These are phyloP conservation scores for Dothiorella sarmentorum DNA, from an alignment of 2,329 filamentous ascomycete species.

Conservation along the genomic window DNA sequence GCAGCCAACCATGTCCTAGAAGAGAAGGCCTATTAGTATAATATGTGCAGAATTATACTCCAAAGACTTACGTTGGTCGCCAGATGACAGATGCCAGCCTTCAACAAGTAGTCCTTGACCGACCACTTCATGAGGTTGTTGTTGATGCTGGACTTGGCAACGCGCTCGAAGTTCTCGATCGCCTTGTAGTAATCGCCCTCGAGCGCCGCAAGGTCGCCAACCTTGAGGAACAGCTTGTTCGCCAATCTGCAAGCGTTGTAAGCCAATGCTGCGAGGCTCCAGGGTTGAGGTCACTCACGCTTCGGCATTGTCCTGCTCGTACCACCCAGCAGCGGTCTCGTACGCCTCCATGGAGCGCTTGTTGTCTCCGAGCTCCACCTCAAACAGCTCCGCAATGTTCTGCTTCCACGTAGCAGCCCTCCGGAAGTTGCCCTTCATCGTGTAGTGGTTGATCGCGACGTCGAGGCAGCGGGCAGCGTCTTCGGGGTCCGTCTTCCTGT, in stretches of 20 bases:
- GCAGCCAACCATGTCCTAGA: constrained; percentile 69
- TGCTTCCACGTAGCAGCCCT: constrained; percentile 84
- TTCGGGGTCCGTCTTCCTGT: constrained; percentile 78
- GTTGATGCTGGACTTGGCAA: constrained; percentile 71
- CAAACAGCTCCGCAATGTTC: constrained; percentile 79
- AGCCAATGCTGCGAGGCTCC: neutral
- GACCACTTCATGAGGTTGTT: constrained; percentile 93
- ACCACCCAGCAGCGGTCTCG: constrained; percentile 78
- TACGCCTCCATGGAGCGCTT: constrained; percentile 76
- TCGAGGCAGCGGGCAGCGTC: constrained; percentile 58
- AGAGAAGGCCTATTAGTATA: no score
- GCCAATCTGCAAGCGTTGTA: constrained; percentile 59
- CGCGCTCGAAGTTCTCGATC: constrained; percentile 65
- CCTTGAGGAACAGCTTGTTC: constrained; percentile 91
- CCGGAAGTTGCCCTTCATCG: constrained; percentile 83
- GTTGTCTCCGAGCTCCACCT: constrained; percentile 71
- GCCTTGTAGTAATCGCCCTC: constrained; percentile 81
- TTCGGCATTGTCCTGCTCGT: constrained; percentile 77
- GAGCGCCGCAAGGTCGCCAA: constrained; percentile 80
- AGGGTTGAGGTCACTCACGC: constrained; percentile 55
- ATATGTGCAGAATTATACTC: no score
- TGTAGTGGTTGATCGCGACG: constrained; percentile 78
- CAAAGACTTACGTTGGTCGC: constrained; percentile 49
- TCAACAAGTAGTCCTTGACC: constrained; percentile 94
- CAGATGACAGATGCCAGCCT: constrained; percentile 88